These are phyloP conservation scores for Ceratocystiopsis brevicomis DNA, from an alignment of 2,329 filamentous ascomycete genomes.

Conservation along the genomic window DNA sequence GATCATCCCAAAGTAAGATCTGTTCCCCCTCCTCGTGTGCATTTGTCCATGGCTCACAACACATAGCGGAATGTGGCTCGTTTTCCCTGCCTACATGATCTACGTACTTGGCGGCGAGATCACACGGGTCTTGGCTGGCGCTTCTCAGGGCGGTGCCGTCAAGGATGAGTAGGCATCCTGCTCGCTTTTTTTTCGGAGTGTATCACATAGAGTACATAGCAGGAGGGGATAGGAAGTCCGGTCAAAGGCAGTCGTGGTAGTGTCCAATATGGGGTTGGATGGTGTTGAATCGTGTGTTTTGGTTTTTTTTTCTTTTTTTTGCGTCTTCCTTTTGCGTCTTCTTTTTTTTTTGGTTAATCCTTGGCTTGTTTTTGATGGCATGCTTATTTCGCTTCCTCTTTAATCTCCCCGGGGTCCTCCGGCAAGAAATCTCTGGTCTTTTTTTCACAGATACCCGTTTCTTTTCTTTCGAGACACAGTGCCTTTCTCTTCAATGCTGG, in stretches of 20 bases:
- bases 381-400: not conserved
- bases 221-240: no score
- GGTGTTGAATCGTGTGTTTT: no score
- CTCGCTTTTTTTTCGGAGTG: no score
- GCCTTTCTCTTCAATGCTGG: not conserved
- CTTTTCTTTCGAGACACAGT: not conserved
- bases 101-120: slow-evolving; percentile 30
- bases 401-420: slow-evolving; percentile 2
- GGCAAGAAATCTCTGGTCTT: slow-evolving; percentile 5
- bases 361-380: not conserved
- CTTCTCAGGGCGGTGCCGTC: slow-evolving; percentile 16
- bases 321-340: no score
- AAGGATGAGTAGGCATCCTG: slow-evolving; percentile 21
- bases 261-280: no score
- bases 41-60: not conserved
- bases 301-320: no score
- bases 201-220: no score
- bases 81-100: slow-evolving; percentile 33
- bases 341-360: not conserved
- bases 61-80: slow-evolving; percentile 33
- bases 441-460: slow-evolving; percentile 7
- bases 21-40: not conserved
- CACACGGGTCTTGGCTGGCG: slow-evolving; percentile 23
- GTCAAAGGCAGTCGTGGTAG: no score
- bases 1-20: slow-evolving; percentile 39